Conservation (phyloP, 306 rosid species). For the Acacia confusa region DNA sequence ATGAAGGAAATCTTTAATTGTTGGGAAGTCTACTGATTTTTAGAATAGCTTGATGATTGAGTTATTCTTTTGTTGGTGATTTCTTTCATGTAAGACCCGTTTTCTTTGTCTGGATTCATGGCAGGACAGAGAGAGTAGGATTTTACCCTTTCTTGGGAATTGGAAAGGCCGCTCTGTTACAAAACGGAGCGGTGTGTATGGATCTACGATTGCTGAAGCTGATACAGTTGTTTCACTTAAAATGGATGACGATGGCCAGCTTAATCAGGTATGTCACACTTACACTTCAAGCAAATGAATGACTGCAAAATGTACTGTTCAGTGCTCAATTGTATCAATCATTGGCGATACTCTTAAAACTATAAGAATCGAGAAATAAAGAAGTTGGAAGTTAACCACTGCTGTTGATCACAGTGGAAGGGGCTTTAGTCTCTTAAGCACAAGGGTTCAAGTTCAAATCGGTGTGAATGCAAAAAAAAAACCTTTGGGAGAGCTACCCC, state of each 20-base stretch:
- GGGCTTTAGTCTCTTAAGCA: too few species aligned
- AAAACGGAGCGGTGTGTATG: constrained; percentile 94
- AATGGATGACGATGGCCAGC: constrained; percentile 63
- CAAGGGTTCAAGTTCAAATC: too few species aligned
- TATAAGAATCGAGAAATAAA: too few species aligned
- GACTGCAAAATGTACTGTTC: background rate
- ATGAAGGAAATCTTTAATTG: background rate
- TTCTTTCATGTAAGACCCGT: background rate
- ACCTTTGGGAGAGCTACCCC: too few species aligned
- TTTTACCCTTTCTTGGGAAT: constrained; percentile 79
- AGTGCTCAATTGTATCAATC: background rate
- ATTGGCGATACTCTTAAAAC: background rate
- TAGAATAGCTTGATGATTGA: background rate
- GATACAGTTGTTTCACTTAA: constrained; percentile 63
- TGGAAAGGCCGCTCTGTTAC: constrained; percentile 91
- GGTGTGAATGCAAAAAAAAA: too few species aligned
- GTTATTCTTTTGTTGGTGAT: constrained; percentile 4
- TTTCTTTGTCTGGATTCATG: constrained; percentile 18
- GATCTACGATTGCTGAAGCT: constrained; percentile 81
- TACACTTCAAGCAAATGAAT: background rate
- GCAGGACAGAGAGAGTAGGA: constrained; percentile 47
- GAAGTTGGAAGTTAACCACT: too few species aligned
- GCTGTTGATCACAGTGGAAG: too few species aligned
- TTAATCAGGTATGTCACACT: constrained; percentile 66
- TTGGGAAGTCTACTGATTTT: constrained; percentile 5